Conservation (phyloP, 2,329 filamentous ascomycete genomes). For the Aspergillus pseudotamarii region DNA sequence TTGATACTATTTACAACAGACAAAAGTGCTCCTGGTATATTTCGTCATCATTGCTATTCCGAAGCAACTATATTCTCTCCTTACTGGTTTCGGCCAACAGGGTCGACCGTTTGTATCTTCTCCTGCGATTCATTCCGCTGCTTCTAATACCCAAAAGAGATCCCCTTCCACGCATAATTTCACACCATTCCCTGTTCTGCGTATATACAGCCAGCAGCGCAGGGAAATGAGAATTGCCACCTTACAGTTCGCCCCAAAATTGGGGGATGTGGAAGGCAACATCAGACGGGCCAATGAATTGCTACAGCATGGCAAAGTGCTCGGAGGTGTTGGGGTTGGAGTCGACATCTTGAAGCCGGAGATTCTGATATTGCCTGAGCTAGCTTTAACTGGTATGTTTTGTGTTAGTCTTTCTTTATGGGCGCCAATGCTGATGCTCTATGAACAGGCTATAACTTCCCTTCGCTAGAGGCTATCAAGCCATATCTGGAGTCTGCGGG, state of each 20-base stretch:
- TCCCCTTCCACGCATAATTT: background rate
- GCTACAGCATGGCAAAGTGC: constrained; percentile 37
- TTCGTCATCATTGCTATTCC: constrained; percentile 4
- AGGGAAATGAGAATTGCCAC: constrained; percentile 50
- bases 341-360: constrained; percentile 46
- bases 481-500: constrained; percentile 63
- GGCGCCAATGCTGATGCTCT: background rate
- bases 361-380: constrained; percentile 63
- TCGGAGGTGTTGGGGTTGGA: constrained; percentile 18
- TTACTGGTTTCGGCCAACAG: background rate
- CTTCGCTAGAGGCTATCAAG: constrained; percentile 57
- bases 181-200: background rate
- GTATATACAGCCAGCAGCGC: constrained; percentile 6
- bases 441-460: constrained; percentile 63
- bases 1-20: background rate
- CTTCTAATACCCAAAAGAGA: background rate
- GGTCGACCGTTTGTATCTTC: background rate
- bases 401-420: constrained; percentile 3
- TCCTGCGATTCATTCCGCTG: background rate
- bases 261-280: constrained; percentile 50
- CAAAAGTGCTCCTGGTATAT: background rate
- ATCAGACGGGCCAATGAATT: constrained; percentile 48
- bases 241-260: constrained; percentile 47
- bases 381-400: constrained; percentile 60
- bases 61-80: background rate